phyloP scores from a whole-genome alignment of 768 basidiomycete species.

The Hydnomerulius pinastri region DNA sequence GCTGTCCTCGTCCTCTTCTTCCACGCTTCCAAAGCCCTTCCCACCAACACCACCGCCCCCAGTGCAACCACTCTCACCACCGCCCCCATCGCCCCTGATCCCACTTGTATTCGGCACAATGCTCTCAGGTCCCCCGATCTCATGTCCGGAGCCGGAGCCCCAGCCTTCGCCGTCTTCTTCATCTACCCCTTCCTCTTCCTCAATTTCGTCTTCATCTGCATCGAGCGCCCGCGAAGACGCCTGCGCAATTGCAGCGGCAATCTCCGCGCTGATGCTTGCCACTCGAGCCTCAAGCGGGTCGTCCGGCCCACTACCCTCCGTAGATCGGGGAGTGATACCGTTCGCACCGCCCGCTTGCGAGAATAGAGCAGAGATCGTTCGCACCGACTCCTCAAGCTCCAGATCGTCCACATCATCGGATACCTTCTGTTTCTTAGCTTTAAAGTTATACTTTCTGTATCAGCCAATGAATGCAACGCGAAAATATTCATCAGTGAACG shows the following conservation, averaged over 20 bases:
- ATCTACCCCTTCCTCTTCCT: conserved; percentile 38
- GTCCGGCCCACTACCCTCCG: conserved; percentile 35
- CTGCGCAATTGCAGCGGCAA: conserved; percentile 78
- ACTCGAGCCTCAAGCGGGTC: conserved; percentile 61
- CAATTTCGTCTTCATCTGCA: conserved; percentile 51
- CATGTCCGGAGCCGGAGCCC: conserved; percentile 50
- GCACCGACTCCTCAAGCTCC: conserved; percentile 70
- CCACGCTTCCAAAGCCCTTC: conserved; percentile 27
- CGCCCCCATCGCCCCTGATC: conserved; percentile 46
- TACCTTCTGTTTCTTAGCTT: conserved; percentile 64
- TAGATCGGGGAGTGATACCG: conserved; percentile 31
- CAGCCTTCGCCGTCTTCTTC: conserved; percentile 43
- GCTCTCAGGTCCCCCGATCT: conserved; percentile 47
- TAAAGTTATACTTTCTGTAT: conserved; percentile 74
- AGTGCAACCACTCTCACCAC: conserved; percentile 14
- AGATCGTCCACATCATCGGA: conserved; percentile 53
- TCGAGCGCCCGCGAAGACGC: conserved; percentile 63
- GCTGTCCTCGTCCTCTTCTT: conserved; percentile 73
- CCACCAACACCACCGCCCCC: conserved; percentile 10
- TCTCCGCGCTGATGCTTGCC: conserved; percentile 78
- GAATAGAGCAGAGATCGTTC: conserved; percentile 72
- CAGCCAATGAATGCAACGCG: conserved; percentile 16
- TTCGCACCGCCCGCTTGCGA: conserved; percentile 45
- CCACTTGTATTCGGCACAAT: conserved; percentile 66
- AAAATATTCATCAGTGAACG: conserved; percentile 8